Evolutionary conservation across 192 early-diverging fungal species (phyloP), one percentile per base, ranked within the genome.

Genomic region (Geranomyces variabilis): DNA sequence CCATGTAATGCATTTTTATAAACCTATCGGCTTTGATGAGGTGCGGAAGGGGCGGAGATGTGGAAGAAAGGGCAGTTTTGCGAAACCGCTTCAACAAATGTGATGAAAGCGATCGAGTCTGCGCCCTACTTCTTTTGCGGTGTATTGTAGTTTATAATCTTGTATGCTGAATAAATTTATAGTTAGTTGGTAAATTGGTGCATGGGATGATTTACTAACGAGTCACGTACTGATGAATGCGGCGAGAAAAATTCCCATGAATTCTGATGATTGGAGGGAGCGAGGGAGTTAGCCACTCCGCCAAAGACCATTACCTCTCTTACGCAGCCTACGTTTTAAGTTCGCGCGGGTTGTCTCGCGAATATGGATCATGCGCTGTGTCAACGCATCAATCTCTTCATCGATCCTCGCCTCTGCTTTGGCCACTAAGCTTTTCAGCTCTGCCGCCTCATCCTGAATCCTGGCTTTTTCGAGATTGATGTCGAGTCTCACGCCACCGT

Each of bases 401-500:
- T 78, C 80, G 66, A 81, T 81, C 36, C 75, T 51, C 56, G 24
- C 66, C 57, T 78, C 80, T 1, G 78, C 75, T 41, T 73, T 65
- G 14, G 26, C 21, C 13, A 83, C 73, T 48, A 75, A 28, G 10
- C 73, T 64, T 22, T 58, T 68, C 53, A 83, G 59, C 30, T 63
- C 82, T 30, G 84, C 87, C 26, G 91, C 80, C 81, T 94, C 93
- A 68, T 93, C 90, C 21, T 91, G 82, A 24, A 94, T 92, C 14
- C 95, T 66, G 14, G 93, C 92, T 76, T 95, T 97, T 69, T 97
- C 95, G 75, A 97, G 73, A 66, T 92, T 94, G 71, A 95, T 77
- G 63, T 97, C 95, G 64, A 97, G 78, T 28, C 91, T 75, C 0
- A 94, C 91, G 5, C 89, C 87, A 0, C 91, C 92, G 76, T 97